Base-by-base conservation (phyloP, 805 yeast genomes). In the Suhomyces pyralidae region DNA sequence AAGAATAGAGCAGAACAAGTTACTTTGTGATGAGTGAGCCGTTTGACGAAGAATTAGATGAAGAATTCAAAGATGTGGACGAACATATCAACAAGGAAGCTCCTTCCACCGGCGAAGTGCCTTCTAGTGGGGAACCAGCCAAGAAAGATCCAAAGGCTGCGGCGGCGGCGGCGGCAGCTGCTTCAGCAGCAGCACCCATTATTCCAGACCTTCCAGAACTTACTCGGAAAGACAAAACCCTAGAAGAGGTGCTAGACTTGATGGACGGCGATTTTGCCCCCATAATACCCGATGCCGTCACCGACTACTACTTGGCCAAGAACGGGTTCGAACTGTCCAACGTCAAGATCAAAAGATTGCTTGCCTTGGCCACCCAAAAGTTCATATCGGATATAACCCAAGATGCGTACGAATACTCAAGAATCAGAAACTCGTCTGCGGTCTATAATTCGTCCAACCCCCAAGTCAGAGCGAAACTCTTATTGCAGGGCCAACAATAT, bases 291-390 rank as follows among this genome's bases (percentile, higher is more conserved):
- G 98, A 94, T 66, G 92, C 96, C 0, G 97, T 94, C 9, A 88
- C 97, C 0, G 97, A 93, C 64, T 94, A 91, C 66, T 94, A 93
- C 62, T 71, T 93, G 49, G 82, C 90, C 22, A 86, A 86, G 62
- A 86, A 90, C 56, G 97, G 97, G 40, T 85, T 94, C 61, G 86
- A 85, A 53, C 83, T 94, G 25, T 78, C 86, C 40, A 96, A 93
- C 65, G 73, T 82, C 12, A 80, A 91, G 40, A 67, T 73, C 52
- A 92, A 91, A 67, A 78, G 98, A 50, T 73, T 94, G 36, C 75
- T 94, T 47, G 97, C 98, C 0, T 75, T 94, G 52, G 98, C 99
- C 0, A 94, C 99, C 0, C 99, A 96, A 64, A 94, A 94, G 65
- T 94, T 94, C 67, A 81, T 94, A 25, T 84, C 92, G 55, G 99